Percentiles rank a stretch among this genome's conserved stretches.
phyloP scores from a whole-genome alignment of 345 rosid genomes.

The Corchorus olitorius region DNA sequence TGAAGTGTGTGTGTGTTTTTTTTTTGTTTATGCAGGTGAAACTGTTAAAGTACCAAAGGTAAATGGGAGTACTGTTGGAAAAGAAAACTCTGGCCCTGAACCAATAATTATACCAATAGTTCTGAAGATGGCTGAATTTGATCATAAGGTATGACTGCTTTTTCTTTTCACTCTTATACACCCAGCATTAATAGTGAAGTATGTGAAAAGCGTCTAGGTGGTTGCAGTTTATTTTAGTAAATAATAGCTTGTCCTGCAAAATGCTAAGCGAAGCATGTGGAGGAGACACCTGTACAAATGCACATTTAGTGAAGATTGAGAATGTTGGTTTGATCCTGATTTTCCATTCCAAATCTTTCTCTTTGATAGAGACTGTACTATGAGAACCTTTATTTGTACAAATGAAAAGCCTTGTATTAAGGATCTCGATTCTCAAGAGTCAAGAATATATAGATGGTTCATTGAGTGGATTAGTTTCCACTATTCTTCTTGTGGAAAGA shows the following conservation, averaged over 20 bases:
- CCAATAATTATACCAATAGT: conserved; percentile 86
- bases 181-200: background rate
- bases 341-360: background rate
- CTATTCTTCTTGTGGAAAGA: background rate
- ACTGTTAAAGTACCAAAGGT: conserved; percentile 36
- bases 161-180: conserved; percentile 3
- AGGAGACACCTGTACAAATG: background rate
- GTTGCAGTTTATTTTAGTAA: conserved; percentile 8
- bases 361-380: background rate
- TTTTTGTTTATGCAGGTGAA: conserved; percentile 46
- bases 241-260: background rate
- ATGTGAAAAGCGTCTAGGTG: background rate
- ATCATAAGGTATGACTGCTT: conserved; percentile 69
- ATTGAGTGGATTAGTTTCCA: background rate
- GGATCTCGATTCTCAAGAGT: conserved; percentile 4
- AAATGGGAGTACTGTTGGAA: conserved; percentile 36
- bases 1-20: background rate
- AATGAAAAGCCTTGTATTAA: background rate
- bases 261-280: background rate
- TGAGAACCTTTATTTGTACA: conserved; percentile 8
- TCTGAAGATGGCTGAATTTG: conserved; percentile 91
- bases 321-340: background rate
- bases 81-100: conserved; percentile 68
- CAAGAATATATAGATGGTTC: background rate
- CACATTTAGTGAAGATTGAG: background rate